Evolutionary conservation across 805 yeast species (phyloP).

Genomic region (Wickerhamomyces sydowiorum): DNA sequence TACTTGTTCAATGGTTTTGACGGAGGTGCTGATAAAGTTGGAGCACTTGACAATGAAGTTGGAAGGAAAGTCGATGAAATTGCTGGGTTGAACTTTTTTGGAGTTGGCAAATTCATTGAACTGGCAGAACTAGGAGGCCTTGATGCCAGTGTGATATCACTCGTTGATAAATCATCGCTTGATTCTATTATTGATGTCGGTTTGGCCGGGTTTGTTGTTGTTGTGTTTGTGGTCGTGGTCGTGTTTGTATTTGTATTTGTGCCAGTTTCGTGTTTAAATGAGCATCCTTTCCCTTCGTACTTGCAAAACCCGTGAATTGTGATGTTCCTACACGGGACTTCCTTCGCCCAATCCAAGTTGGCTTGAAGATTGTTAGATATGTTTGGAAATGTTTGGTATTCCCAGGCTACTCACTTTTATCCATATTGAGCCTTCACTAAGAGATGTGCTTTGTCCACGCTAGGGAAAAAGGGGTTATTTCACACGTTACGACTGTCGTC

Average conservation of each 20-base stretch:
- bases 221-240: constrained; percentile 5
- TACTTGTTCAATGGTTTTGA: constrained; percentile 17
- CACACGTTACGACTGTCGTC: no score
- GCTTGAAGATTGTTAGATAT: no score
- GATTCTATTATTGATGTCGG: neutral
- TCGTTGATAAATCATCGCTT: neutral
- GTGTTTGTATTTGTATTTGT: neutral
- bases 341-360: constrained; percentile 49
- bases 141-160: neutral
- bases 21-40: constrained; percentile 6
- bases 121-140: neutral
- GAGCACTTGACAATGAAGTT: constrained; percentile 2
- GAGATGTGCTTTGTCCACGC: no score
- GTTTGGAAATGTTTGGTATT: no score
- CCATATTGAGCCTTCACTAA: constrained; percentile 2
- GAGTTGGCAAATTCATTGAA: constrained; percentile 10
- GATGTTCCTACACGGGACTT: constrained; percentile 78
- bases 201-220: constrained; percentile 4
- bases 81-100: constrained; percentile 47
- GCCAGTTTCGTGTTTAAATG: constrained; percentile 58
- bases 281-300: constrained; percentile 83
- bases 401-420: constrained; percentile 6
- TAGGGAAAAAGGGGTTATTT: no score
- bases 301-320: constrained; percentile 86
- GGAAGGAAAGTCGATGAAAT: constrained; percentile 53